Base-by-base conservation (phyloP, 2,329 filamentous ascomycete species). In the Calonectria pauciramosa region DNA sequence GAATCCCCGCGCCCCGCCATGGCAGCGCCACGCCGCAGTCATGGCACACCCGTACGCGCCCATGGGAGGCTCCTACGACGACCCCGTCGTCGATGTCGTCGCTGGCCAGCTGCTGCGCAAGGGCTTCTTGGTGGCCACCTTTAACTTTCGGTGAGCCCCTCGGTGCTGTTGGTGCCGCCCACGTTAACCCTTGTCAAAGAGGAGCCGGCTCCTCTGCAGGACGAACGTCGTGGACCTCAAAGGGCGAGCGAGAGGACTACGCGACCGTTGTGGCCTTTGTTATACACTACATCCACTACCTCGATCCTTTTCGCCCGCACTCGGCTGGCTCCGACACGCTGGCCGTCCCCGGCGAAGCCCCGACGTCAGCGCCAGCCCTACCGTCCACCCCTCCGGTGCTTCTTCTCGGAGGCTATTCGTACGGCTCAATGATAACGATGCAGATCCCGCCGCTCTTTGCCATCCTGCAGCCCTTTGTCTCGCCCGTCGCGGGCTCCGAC, bases 41-140 rank as follows among this genome's bases (percentile, higher is more conserved):
- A 87, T 99, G 49, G 96, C 96, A 16, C 97, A 99, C 84, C 96
- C 97, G 0, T 99, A 99, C 82, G 95, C 95, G 41, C 93, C 95
- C 0, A 87, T 99, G 67, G 97, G 97, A 6, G 97, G 96, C 7
- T 93, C 88, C 83, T 97, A 93, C 82, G 95, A 99, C 82, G 96
- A 99, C 82, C 90, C 91, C 0, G 89, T 98, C 0, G 93, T 99
- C 1, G 88, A 91, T n/a, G 87, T 91, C 11, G 86, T 94, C 3
- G 91, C 91, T 0, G 86, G 87, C 2, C 90, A 93, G 72, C 87
- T 98, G 59, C 84, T 98, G n/a, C 87, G 89, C 6, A 86, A 89
- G 68, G 95, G 94, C 1, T 97, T 92, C 80, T 83, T 98, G 1
- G 94, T 98, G 3, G 93, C 90, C 10, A 98, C 95, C 0, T 98